Evolutionary conservation across 2,329 filamentous ascomycete species (phyloP).

Genomic region (Berkeleyomyces basicola): DNA sequence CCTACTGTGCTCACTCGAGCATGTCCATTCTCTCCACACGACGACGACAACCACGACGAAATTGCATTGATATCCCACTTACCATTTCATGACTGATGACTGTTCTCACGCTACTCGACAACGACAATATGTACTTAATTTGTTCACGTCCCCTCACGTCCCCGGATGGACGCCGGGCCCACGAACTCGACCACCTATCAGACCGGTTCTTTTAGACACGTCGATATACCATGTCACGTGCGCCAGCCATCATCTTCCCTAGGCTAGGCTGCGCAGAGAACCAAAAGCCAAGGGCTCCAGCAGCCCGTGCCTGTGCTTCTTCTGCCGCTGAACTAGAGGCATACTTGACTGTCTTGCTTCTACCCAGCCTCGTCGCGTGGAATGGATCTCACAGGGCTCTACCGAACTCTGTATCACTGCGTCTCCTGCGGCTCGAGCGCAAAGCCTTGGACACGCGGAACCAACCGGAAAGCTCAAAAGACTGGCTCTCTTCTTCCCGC

Average conservation of each 20-base stretch:
- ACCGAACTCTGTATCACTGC: background rate
- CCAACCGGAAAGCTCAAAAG: background rate
- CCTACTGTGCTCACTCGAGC: background rate
- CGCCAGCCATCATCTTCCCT: background rate
- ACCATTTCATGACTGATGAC: constrained; percentile 3
- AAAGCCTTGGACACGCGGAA: background rate
- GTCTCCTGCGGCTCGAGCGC: too few species aligned
- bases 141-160: background rate
- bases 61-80: background rate
- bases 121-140: constrained; percentile 1
- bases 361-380: background rate
- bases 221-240: background rate
- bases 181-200: background rate
- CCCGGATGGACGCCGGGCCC: constrained; percentile 1
- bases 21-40: background rate
- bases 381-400: background rate
- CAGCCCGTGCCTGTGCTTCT: background rate
- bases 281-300: background rate
- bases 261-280: background rate
- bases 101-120: background rate
- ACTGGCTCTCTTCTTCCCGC: background rate
- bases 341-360: background rate
- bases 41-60: background rate
- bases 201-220: background rate
- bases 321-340: background rate